phyloP scores from a whole-genome alignment of 176 grass and related monocot genomes.

The Oryza longistaminata region DNA sequence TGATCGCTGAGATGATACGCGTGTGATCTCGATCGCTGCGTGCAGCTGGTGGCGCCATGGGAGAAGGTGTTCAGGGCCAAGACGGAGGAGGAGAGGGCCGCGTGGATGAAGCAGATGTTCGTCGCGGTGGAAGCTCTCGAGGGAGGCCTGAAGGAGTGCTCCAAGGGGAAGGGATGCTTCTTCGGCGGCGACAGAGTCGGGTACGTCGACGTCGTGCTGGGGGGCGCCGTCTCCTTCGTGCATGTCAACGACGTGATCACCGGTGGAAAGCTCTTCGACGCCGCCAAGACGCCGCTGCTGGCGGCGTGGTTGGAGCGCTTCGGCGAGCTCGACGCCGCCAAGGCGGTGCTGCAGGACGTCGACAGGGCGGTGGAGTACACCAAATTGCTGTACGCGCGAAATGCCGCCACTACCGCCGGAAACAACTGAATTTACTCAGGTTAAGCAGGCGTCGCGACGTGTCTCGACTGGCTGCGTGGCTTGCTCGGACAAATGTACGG shows the following conservation, averaged over 20 bases:
- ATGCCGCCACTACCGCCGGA: not conserved
- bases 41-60: slow-evolving; percentile 27
- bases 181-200: slow-evolving; percentile 51
- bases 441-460: too few relatives aligned
- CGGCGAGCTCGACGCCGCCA: not conserved
- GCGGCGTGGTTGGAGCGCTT: slow-evolving; percentile 45
- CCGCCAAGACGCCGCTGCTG: slow-evolving; percentile 33
- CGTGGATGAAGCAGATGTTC: not conserved
- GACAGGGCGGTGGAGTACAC: not conserved
- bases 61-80: not conserved
- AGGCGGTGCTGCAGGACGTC: not conserved
- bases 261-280: slow-evolving; percentile 22
- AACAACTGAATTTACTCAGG: not conserved
- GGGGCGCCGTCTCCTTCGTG: not conserved
- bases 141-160: slow-evolving; percentile 29
- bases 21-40: not conserved
- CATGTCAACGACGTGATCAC: not conserved
- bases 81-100: slow-evolving; percentile 31
- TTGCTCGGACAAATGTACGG: too few relatives aligned
- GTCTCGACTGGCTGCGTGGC: too few relatives aligned
- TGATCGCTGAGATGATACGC: not conserved
- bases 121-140: slow-evolving; percentile 13
- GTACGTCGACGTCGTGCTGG: slow-evolving; percentile 46
- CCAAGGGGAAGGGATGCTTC: slow-evolving; percentile 32
- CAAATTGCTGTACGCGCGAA: not conserved